A percentile compares a stretch with the other conserved stretches of the same genome.
phyloP scores from a whole-genome alignment of 73 alveolate species.

The Tetrahymena borealis region DNA sequence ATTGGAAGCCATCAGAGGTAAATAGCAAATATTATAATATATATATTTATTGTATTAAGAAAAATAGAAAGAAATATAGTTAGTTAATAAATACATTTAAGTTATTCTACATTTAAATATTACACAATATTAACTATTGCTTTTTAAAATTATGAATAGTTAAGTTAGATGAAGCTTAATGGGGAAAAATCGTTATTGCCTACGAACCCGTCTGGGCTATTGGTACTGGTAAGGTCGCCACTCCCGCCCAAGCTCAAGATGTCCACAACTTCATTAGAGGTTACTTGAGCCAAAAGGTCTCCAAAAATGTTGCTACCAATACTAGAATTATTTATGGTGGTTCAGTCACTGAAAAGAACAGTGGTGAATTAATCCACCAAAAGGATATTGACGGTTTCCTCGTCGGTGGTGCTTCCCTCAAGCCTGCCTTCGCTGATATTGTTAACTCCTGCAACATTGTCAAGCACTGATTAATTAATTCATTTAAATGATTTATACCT shows the following conservation, averaged over 20 bases:
- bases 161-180: constrained; percentile 61
- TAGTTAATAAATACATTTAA: not conserved
- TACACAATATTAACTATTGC: not conserved
- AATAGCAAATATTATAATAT: not conserved
- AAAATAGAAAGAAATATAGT: not conserved
- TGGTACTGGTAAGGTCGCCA: constrained; percentile 98
- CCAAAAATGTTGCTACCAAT: constrained; percentile 63
- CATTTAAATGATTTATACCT: not conserved
- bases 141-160: not conserved
- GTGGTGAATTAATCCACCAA: constrained; percentile 82
- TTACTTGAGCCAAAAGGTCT: constrained; percentile 78
- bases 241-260: constrained; percentile 97
- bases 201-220: constrained; percentile 99
- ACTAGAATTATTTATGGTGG: constrained; percentile 98
- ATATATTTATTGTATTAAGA: not conserved
- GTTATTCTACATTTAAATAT: not conserved
- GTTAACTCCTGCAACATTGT: constrained; percentile 45
- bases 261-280: constrained; percentile 89
- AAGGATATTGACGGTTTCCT: constrained; percentile 95
- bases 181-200: constrained; percentile 92
- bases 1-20: constrained; percentile 76
- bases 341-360: constrained; percentile 93
- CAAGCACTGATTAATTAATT: not conserved
- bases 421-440: constrained; percentile 72
- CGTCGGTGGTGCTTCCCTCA: constrained; percentile 96